These are phyloP conservation scores for Cucumis variabilis DNA, from an alignment of 331 rosid species.

Conservation along the genomic window DNA sequence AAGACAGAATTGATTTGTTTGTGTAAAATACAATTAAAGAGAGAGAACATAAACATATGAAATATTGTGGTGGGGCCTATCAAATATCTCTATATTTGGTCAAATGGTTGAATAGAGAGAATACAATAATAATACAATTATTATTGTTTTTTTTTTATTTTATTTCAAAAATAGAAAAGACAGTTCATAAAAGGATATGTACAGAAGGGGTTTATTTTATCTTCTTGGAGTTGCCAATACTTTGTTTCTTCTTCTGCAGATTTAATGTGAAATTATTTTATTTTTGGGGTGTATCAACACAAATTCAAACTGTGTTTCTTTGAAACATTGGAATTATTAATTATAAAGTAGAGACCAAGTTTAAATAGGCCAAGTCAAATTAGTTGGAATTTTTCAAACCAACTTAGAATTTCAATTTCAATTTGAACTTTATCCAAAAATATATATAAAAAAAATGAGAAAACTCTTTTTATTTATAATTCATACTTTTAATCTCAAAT, in stretches of 20 bases:
- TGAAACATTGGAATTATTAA: not conserved
- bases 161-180: no score
- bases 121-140: not conserved
- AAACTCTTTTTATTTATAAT: no score
- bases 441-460: no score
- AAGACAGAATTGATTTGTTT: no score
- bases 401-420: not conserved
- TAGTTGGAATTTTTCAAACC: not conserved
- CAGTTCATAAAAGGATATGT: not conserved
- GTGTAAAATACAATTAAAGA: not conserved
- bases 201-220: constrained; percentile 2
- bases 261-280: not conserved
- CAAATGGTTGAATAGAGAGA: constrained; percentile 5
- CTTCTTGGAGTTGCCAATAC: not conserved
- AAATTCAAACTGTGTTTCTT: not conserved
- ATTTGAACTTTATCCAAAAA: not conserved
- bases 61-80: not conserved
- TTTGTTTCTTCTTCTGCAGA: not conserved
- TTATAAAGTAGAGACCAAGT: not conserved
- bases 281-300: not conserved
- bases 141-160: no score
- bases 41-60: not conserved
- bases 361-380: not conserved
- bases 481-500: no score
- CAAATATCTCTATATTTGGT: not conserved